These are phyloP conservation scores for Skeletonema costatum DNA, from an alignment of 108 stramenopile genomes.

Conservation along the genomic window DNA sequence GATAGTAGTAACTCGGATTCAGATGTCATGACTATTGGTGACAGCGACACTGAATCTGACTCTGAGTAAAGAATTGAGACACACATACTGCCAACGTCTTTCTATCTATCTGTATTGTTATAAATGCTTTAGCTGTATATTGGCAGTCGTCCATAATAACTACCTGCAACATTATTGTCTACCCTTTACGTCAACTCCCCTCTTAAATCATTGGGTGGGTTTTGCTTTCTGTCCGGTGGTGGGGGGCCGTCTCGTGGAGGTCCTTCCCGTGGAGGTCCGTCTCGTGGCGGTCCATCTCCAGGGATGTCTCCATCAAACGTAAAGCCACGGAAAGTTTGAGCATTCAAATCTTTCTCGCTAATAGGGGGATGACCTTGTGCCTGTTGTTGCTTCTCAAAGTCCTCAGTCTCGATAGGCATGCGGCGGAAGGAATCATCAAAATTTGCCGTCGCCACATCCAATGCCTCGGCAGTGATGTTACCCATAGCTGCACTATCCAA, in stretches of 20 bases:
- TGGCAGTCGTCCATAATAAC: neutral
- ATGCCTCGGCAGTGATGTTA: slow-evolving; percentile 44
- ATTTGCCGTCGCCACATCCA: slow-evolving; percentile 87
- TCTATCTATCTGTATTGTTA: neutral
- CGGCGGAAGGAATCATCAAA: slow-evolving; percentile 88
- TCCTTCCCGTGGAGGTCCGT: slow-evolving; percentile 22
- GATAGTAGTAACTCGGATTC: slow-evolving; percentile 45
- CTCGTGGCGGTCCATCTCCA: slow-evolving; percentile 47
- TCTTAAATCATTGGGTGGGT: neutral
- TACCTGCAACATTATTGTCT: neutral
- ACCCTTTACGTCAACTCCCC: neutral
- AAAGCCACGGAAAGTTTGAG: slow-evolving; percentile 84
- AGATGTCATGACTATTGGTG: slow-evolving; percentile 79
- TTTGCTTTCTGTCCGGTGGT: neutral
- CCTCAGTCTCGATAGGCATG: slow-evolving; percentile 85
- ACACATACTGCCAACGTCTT: neutral
- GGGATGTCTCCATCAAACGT: slow-evolving; percentile 70
- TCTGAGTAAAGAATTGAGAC: neutral
- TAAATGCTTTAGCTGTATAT: neutral
- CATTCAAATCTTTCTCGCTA: slow-evolving; percentile 65
- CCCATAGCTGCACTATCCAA: slow-evolving; percentile 48
- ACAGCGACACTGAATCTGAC: slow-evolving; percentile 52
- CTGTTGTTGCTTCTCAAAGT: slow-evolving; percentile 53
- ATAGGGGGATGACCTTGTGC: slow-evolving; percentile 47
- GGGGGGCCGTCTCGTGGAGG: slow-evolving; percentile 16